These are phyloP conservation scores for Alternaria consortialis DNA, from an alignment of 2,329 filamentous ascomycete genomes.

Conservation along the genomic window DNA sequence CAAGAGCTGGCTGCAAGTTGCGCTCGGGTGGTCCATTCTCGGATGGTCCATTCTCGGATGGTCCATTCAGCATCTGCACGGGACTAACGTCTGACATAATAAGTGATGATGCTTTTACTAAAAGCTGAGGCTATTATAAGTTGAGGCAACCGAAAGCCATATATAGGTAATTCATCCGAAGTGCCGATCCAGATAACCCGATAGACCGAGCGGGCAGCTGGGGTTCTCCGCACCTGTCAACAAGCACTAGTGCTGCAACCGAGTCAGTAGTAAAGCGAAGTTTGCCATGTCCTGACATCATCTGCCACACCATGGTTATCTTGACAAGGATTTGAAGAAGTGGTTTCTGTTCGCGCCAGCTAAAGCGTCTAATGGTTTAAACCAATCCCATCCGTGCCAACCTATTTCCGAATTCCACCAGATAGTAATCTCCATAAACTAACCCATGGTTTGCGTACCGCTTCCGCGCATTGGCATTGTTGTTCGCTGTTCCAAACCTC, in stretches of 20 bases:
- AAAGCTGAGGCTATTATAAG: background rate
- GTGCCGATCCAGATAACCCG: background rate
- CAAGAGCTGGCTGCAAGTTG: background rate
- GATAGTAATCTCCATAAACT: slow-evolving; percentile 59
- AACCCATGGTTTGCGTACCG: slow-evolving; percentile 56
- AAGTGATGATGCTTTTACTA: background rate
- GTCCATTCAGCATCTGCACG: background rate
- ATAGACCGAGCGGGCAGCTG: background rate
- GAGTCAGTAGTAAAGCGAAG: background rate
- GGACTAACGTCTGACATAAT: background rate
- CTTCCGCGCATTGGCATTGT: slow-evolving; percentile 53
- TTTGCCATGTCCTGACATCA: background rate
- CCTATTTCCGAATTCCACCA: slow-evolving; percentile 55
- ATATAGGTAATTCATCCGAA: background rate
- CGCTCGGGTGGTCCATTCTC: background rate
- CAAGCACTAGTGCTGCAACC: background rate
- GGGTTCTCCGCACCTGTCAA: background rate
- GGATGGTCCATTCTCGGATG: background rate
- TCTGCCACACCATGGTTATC: background rate
- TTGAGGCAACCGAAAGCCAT: background rate
- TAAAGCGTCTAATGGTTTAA: background rate
- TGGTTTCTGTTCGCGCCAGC: background rate
- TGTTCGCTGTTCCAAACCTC: slow-evolving; percentile 56
- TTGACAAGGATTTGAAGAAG: background rate
- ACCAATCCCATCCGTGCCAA: slow-evolving; percentile 43